A percentile compares a stretch with the other conserved stretches of the same genome.
Conservation (phyloP, 768 basidiomycete genomes). For the Boletus subparvulus region DNA sequence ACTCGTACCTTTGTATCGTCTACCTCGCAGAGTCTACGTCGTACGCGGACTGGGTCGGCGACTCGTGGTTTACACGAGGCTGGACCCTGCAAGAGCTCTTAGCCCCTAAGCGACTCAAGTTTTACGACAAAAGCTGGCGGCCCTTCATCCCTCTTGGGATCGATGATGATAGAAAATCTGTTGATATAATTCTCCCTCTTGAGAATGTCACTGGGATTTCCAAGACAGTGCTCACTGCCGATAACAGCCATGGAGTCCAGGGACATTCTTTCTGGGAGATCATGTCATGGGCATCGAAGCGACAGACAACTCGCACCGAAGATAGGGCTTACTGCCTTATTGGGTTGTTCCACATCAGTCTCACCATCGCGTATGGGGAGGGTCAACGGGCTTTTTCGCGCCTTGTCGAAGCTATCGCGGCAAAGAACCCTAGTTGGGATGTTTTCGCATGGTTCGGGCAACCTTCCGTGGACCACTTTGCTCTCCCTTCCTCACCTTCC, state of each 20-base stretch:
- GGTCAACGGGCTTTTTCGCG: conserved; percentile 20
- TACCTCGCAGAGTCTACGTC: conserved; percentile 9
- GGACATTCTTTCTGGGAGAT: conserved; percentile 7
- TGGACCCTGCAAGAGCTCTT: conserved; percentile 16
- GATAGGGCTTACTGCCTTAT: conserved; percentile 25
- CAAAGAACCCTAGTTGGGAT: conserved; percentile 9
- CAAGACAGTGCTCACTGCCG: neutral
- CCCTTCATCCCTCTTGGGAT: neutral
- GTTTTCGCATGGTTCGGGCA: conserved; percentile 18
- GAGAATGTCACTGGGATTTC: conserved; percentile 4
- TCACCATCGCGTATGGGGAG: conserved; percentile 24
- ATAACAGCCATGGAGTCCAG: neutral
- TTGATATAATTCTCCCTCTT: neutral
- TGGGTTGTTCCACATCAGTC: conserved; percentile 15
- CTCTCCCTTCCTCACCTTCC: conserved; percentile 13
- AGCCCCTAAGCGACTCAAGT: conserved; percentile 19
- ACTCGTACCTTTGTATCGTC: conserved; percentile 20
- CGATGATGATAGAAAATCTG: neutral
- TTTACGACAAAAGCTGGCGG: conserved; percentile 17
- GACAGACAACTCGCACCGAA: conserved; percentile 22
- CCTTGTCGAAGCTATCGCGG: conserved; percentile 10
- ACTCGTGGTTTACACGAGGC: conserved; percentile 17
- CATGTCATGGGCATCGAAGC: conserved; percentile 23
- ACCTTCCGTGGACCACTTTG: conserved; percentile 7
- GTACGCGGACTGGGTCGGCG: neutral